A percentile compares a stretch with the other conserved stretches of the same genome.
phyloP scores from a whole-genome alignment of 2,329 filamentous ascomycete species.

The Pseudogymnoascus sp. region DNA sequence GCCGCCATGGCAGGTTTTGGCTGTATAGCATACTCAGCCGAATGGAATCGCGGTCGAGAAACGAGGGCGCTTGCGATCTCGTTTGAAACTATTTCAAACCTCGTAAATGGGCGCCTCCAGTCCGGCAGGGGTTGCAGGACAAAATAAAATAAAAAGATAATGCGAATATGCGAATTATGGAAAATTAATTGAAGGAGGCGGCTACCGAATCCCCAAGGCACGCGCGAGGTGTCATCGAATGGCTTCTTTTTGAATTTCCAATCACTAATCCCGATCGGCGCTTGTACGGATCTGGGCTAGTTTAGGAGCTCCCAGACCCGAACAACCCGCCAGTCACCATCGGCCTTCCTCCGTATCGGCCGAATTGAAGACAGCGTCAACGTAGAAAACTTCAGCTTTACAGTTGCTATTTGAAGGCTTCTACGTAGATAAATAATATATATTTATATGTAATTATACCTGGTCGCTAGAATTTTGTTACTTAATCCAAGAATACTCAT shows the following conservation, averaged over 20 bases:
- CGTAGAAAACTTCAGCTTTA: background rate
- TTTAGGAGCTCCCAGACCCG: constrained; percentile 6
- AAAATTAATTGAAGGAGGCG: constrained; percentile 1
- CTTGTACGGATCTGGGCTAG: background rate
- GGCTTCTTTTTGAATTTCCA: constrained; percentile 8
- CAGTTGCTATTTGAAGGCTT: background rate
- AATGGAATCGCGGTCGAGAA: constrained; percentile 4
- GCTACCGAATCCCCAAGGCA: constrained; percentile 6
- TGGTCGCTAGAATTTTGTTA: background rate
- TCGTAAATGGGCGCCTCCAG: background rate
- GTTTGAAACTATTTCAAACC: background rate
- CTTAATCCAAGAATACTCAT: background rate
- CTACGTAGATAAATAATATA: background rate
- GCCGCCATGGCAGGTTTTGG: constrained; percentile 59
- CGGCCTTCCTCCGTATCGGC: background rate
- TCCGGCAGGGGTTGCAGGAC: background rate
- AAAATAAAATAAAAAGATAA: constrained; percentile 5
- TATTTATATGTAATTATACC: background rate
- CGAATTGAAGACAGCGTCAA: background rate
- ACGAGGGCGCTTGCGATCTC: background rate
- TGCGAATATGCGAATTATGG: constrained; percentile 6
- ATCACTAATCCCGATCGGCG: constrained; percentile 4
- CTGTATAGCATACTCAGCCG: constrained; percentile 53
- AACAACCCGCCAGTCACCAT: background rate
- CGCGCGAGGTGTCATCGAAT: constrained; percentile 7